Conservation (phyloP, 495 filamentous ascomycete genomes). For the Xylaria flabelliformis region DNA sequence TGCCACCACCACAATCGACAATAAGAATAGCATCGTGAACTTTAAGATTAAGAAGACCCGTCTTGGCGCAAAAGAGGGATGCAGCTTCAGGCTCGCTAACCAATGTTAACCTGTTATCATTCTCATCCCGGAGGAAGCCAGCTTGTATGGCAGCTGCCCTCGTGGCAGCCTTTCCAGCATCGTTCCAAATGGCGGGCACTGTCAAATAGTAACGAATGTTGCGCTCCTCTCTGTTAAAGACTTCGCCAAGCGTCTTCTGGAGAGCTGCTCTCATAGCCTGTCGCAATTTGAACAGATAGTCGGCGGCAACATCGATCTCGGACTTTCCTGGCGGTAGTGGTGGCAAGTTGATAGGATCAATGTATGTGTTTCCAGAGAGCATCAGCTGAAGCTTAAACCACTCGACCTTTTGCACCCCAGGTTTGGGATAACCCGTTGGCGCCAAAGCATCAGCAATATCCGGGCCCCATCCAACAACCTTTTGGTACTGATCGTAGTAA, state of each 20-base stretch:
- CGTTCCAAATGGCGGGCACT: slow-evolving; percentile 79
- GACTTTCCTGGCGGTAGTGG: slow-evolving; percentile 78
- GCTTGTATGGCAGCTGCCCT: slow-evolving; percentile 76
- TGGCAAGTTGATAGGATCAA: slow-evolving; percentile 78
- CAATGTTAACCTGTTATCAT: slow-evolving; percentile 74
- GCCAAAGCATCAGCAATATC: slow-evolving; percentile 78
- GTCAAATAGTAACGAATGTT: slow-evolving; percentile 78
- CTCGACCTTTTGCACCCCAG: slow-evolving; percentile 77
- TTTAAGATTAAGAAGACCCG: slow-evolving; percentile 74
- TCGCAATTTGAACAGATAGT: slow-evolving; percentile 78
- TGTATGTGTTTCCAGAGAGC: slow-evolving; percentile 79
- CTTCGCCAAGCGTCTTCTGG: slow-evolving; percentile 78
- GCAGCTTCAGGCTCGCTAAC: slow-evolving; percentile 77
- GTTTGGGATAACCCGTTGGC: slow-evolving; percentile 76
- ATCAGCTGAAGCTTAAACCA: slow-evolving; percentile 83
- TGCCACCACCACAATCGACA: slow-evolving; percentile 78
- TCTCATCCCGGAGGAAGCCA: slow-evolving; percentile 75
- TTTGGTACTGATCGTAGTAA: slow-evolving; percentile 79
- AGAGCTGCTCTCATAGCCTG: slow-evolving; percentile 75
- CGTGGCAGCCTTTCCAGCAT: slow-evolving; percentile 75
- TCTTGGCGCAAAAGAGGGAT: slow-evolving; percentile 76
- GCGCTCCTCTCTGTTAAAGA: slow-evolving; percentile 76
- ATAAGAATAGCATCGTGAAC: slow-evolving; percentile 76
- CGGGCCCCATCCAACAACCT: slow-evolving; percentile 78
- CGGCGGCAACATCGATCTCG: slow-evolving; percentile 77